These are phyloP conservation scores for Dysphania ambrosioides DNA, from an alignment of 148 eudicot genomes.

Conservation along the genomic window DNA sequence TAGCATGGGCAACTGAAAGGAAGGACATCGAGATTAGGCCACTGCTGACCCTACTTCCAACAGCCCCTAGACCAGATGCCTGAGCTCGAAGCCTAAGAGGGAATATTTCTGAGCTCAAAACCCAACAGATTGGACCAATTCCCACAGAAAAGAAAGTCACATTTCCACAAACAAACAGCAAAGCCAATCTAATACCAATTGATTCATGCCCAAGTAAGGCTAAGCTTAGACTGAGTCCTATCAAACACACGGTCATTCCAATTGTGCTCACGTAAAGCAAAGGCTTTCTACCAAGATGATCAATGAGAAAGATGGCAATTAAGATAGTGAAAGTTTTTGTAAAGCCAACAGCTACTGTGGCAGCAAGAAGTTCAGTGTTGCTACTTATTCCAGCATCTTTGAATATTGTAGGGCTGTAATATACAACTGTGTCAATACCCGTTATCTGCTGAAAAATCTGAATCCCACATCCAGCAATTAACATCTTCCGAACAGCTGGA, in stretches of 20 bases:
- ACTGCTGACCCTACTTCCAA: constrained; percentile 80
- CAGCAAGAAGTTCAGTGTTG: constrained; percentile 50
- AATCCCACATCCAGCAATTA: constrained; percentile 75
- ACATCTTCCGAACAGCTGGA: constrained; percentile 57
- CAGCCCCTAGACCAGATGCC: constrained; percentile 76
- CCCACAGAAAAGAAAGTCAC: constrained; percentile 92
- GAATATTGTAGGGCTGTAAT: constrained; percentile 77
- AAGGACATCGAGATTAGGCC: constrained; percentile 80
- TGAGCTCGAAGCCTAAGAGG: constrained; percentile 85
- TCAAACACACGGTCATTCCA: constrained; percentile 74
- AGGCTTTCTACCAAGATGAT: constrained; percentile 68
- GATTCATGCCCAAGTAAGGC: constrained; percentile 38
- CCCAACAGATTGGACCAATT: constrained; percentile 89
- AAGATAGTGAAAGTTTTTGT: constrained; percentile 68
- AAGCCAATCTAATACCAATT: constrained; percentile 47
- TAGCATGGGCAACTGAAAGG: constrained; percentile 52
- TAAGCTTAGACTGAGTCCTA: constrained; percentile 57
- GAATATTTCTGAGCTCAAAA: constrained; percentile 71
- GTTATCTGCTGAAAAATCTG: constrained; percentile 85
- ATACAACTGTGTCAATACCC: constrained; percentile 78
- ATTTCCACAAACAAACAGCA: constrained; percentile 70
- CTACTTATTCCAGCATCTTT: constrained; percentile 57
- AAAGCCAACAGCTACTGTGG: constrained; percentile 75
- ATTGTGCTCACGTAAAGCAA: constrained; percentile 78
- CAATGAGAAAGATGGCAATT: constrained; percentile 71